Conservation (phyloP, 2,329 filamentous ascomycete species). For the Trichoderma koningii region DNA sequence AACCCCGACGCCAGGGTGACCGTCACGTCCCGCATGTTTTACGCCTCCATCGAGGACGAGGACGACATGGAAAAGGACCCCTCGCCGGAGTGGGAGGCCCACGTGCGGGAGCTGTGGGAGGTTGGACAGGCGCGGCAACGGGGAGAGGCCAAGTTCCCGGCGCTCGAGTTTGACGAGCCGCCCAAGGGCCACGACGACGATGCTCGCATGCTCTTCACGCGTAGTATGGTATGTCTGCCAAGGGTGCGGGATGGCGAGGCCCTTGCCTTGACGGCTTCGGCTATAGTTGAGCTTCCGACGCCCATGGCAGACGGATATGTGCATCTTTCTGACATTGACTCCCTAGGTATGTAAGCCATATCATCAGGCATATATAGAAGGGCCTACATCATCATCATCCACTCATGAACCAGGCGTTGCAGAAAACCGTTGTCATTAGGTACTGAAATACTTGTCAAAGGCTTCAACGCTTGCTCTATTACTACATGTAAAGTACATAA, state of each 20-base stretch:
- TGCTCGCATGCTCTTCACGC: constrained; percentile 2
- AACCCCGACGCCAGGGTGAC: constrained; percentile 11
- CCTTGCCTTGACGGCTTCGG: constrained; percentile 15
- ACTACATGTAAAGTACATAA: too few species aligned
- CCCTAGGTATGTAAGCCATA: too few species aligned
- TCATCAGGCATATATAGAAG: too few species aligned
- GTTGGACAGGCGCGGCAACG: not conserved
- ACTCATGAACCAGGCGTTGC: too few species aligned
- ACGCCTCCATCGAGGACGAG: constrained; percentile 7
- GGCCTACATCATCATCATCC: too few species aligned
- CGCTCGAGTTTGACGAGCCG: constrained; percentile 10
- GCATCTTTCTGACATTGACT: not conserved
- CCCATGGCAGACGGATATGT: constrained; percentile 1
- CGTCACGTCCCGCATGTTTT: constrained; percentile 15
- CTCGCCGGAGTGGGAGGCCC: constrained; percentile 1
- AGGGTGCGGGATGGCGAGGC: not conserved
- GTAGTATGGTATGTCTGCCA: constrained; percentile 10
- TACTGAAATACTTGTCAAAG: too few species aligned
- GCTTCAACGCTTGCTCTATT: too few species aligned
- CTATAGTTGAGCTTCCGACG: constrained; percentile 16
- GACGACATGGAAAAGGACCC: not conserved
- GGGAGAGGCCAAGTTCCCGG: constrained; percentile 17
- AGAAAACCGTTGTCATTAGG: too few species aligned
- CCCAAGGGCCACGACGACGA: not conserved
- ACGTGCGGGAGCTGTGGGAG: not conserved